These are phyloP conservation scores for Metschnikowia cubensis DNA, from an alignment of 805 yeast genomes.

Conservation along the genomic window DNA sequence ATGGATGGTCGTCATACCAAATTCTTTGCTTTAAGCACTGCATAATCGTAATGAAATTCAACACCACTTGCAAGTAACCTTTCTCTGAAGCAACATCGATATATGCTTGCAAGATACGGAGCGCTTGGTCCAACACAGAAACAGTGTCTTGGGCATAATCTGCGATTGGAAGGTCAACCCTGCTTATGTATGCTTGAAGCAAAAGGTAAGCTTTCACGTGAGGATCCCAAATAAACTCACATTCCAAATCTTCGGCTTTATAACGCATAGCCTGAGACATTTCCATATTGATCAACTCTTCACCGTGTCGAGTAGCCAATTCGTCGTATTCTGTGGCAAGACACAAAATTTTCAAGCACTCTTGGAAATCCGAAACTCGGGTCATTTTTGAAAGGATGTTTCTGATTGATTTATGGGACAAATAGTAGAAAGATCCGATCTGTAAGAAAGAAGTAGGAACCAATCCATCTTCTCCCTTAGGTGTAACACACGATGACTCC, in stretches of 20 bases:
- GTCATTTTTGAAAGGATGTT: conserved; percentile 23
- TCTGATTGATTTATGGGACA: conserved; percentile 86
- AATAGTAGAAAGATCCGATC: conserved; percentile 86
- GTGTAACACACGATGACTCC: conserved; percentile 66
- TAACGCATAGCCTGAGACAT: conserved; percentile 56
- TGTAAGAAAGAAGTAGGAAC: conserved; percentile 78
- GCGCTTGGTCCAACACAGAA: conserved; percentile 87
- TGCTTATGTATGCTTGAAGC: conserved; percentile 66
- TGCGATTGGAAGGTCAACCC: conserved; percentile 83
- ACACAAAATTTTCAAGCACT: conserved; percentile 56
- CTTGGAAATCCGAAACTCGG: conserved; percentile 43
- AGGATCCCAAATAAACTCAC: conserved; percentile 77
- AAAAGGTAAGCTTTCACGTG: conserved; percentile 74
- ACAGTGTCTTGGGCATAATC: conserved; percentile 94
- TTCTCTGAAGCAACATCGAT: conserved; percentile 85
- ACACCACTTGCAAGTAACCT: conserved; percentile 63
- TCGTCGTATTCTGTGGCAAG: conserved; percentile 81
- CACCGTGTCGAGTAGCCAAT: conserved; percentile 87
- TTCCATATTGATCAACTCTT: conserved; percentile 64
- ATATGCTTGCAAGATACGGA: conserved; percentile 90
- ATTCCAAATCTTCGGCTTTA: conserved; percentile 51
- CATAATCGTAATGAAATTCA: conserved; percentile 65
- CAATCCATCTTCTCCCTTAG: conserved; percentile 44
- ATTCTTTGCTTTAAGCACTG: conserved; percentile 83
- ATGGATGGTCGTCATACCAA: conserved; percentile 80